Evolutionary conservation across 1,284 basidiomycete species (phyloP), one percentile per base, ranked within the genome.

Genomic region (Athelia psychrophila): DNA sequence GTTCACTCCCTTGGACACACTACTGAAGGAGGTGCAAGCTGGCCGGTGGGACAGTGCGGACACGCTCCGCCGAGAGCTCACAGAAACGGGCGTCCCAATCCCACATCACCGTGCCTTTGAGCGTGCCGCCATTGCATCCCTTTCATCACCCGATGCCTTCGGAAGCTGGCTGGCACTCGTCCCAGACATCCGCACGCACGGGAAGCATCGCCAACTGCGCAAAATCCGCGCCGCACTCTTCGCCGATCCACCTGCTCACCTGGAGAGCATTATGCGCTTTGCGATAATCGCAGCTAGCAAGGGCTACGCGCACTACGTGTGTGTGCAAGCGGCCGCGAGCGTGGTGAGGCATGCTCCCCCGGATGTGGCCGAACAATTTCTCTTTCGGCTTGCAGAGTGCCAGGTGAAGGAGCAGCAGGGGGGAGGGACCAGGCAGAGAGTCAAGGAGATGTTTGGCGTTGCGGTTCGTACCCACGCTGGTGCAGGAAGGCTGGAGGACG

Each of bases 211-310:
- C 16, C 16, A 42, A 16, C n/a, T 42, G 8, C 38, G 38, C 38
- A 6, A 6, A 6, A 6, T 42, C n/a, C 38, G 38, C 16, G 20
- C 38, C 8, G 8, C 6, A 8, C 44, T 64, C 9, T 48, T 65
- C 35, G 45, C 52, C 1, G 24, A 59, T 24, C 24, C 44, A 3
- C 25, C 45, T 1, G 55, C 59, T 15, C 61, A 67, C 44, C 56
- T 70, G 16, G 52, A 62, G 13, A 52, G 60, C 24, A 38, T 67
- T 22, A 53, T 55, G 16, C 49, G 35, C n/a, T 70, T 60, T 45
- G 61, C 58, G 4, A 25, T 67, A 19, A 56, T 64, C 23, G 55
- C 57, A 30, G 61, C 64, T 8, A 55, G 57, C 2, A 69, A 66
- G 48, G 68, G 69, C 2, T 64, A 63, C 48, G 61, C 54, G 13